Base-by-base conservation (phyloP, 1,284 basidiomycete species). In the Irpex sp. region DNA sequence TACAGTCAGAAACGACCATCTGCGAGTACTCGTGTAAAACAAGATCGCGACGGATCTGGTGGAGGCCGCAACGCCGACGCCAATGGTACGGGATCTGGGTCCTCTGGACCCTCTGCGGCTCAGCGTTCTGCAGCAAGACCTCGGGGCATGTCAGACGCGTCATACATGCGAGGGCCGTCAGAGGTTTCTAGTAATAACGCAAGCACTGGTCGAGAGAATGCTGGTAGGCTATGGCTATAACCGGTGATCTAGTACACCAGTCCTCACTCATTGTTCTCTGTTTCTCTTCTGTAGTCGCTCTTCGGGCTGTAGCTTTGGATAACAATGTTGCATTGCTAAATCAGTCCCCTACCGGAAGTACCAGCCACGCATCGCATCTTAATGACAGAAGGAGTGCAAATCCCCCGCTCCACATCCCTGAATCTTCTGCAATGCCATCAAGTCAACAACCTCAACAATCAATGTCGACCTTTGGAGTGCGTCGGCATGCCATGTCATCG, bases 1-100 rank as follows among this genome's bases (percentile, higher is more conserved):
- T 74, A 73, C 62, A 72, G 68, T 59, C 88, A 90, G 76, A 88
- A 85, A 72, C 82, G 87, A 63, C 84, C 88, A 1, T 76, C 81
- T 17, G 73, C 71, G 21, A 68, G 67, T 59, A 74, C 80, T 49
- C 81, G 82, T 17, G 59, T 72, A 77, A 36, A 84, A 86, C 63
- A 83, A 79, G 65, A 55, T 35, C 53, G 53, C 11, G 83, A 82
- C 61, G 77, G 74, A 17, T 67, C 72, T 50, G 75, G 76, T 57
- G 72, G 75, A 46, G 75, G 74, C 31, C 74, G 74, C 6, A 59
- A 61, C 19, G 31, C 53, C 19, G 37, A 59, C 43, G 37, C 21
- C 76, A 74, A 61, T 37, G 69, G 69, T 17, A 8, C 39, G 8
- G 62, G 62, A 2, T 15, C 51, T 19, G 69, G 74, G 53, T 70